phyloP scores from a whole-genome alignment of 208 protist species.

The Zelonia costaricensis region DNA sequence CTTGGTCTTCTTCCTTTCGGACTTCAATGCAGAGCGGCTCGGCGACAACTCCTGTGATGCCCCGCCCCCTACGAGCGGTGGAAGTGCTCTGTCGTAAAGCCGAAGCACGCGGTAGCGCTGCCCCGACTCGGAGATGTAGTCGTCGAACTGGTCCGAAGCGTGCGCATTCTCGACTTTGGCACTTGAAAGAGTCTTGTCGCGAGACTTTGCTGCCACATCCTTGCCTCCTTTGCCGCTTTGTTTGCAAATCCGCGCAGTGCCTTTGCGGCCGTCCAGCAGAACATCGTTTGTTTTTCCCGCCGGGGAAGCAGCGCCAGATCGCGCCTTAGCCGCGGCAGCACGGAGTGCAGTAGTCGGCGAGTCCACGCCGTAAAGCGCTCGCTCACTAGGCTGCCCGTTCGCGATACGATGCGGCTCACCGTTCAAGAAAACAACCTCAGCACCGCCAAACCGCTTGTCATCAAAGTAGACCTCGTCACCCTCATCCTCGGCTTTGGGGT shows the following conservation, averaged over 20 bases:
- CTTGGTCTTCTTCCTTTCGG: too few relatives aligned
- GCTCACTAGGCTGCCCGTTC: neutral
- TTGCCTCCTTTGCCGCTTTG: neutral
- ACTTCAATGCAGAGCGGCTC: too few relatives aligned
- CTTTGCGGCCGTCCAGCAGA: neutral
- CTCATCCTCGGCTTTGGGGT: neutral
- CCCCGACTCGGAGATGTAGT: neutral
- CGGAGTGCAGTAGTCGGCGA: constrained; percentile 8
- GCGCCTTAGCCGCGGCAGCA: neutral
- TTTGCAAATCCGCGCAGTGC: too few relatives aligned
- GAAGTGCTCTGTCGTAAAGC: neutral
- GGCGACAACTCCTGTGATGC: neutral
- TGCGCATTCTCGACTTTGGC: neutral
- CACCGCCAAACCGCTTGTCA: constrained; percentile 5
- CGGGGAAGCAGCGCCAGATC: neutral
- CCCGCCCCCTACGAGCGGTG: neutral
- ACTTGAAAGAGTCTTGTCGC: too few relatives aligned
- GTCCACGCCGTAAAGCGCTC: constrained; percentile 8
- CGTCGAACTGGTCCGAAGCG: neutral
- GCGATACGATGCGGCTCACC: neutral
- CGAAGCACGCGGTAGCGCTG: neutral
- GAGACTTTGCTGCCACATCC: neutral
- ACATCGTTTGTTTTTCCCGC: neutral
- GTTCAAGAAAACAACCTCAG: constrained; percentile 10
- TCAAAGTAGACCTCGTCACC: constrained; percentile 15